Percentiles rank a stretch among this genome's conserved stretches.
phyloP scores from a whole-genome alignment of 148 eudicot species.

The Rhododendron vialii region DNA sequence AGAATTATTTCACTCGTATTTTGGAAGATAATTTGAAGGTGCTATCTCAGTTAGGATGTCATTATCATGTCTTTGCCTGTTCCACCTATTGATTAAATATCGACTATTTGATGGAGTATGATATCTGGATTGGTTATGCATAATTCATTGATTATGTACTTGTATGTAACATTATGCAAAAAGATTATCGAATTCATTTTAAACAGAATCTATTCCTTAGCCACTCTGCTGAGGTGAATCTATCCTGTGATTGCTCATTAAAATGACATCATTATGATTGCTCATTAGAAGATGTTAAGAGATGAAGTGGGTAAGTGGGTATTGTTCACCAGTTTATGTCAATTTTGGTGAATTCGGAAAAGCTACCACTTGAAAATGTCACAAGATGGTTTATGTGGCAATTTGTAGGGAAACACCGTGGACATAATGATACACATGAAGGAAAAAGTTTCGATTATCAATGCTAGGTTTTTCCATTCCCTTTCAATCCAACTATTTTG shows the following conservation, averaged over 20 bases:
- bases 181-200: background rate
- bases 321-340: background rate
- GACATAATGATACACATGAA: background rate
- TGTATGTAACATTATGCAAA: background rate
- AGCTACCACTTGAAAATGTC: background rate
- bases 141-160: background rate
- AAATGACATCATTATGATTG: background rate
- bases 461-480: background rate
- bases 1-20: slow-evolving; percentile 87
- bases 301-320: background rate
- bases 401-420: background rate
- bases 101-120: background rate
- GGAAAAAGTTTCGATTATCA: background rate
- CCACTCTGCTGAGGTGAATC: background rate
- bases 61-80: background rate
- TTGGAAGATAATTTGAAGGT: slow-evolving; percentile 93
- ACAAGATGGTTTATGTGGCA: background rate
- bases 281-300: background rate
- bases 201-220: background rate
- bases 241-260: background rate
- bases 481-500: background rate
- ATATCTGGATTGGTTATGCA: background rate
- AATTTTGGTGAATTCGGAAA: background rate
- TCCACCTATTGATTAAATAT: background rate
- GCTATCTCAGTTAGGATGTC: background rate